phyloP scores from a whole-genome alignment of 768 basidiomycete species.

The Pleurotus salmoneostramineus region DNA sequence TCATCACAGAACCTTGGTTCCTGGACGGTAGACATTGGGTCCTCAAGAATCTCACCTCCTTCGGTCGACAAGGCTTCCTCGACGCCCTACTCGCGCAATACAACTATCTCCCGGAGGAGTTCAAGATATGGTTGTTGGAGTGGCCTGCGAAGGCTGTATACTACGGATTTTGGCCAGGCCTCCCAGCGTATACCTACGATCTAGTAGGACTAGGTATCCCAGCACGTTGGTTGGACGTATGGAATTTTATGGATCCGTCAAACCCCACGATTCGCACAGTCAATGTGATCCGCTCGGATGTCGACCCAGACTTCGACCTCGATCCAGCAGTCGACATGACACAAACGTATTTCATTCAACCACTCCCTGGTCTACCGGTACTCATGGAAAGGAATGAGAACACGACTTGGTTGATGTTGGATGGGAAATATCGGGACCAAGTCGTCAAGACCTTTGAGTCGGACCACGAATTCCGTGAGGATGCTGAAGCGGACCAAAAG shows the following conservation, averaged over 20 bases:
- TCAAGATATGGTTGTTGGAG: conserved; percentile 20
- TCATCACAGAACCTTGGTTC: not conserved
- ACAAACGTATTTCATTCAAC: not conserved
- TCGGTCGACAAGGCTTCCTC: conserved; percentile 8
- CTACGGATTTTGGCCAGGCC: conserved; percentile 16
- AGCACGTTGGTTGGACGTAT: not conserved
- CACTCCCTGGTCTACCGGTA: not conserved
- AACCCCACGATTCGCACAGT: not conserved
- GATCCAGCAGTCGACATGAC: too few relatives aligned
- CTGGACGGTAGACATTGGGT: not conserved
- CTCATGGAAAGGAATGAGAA: not conserved
- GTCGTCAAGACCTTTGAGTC: not conserved
- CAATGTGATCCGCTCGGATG: not conserved
- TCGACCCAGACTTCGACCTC: not conserved
- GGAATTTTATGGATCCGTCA: not conserved
- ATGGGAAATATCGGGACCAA: not conserved
- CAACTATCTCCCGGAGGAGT: conserved; percentile 15
- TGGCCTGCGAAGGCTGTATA: conserved; percentile 18
- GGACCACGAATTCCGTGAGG: too few relatives aligned
- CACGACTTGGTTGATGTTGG: not conserved
- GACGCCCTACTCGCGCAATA: conserved; percentile 10
- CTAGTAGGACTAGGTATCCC: not conserved
- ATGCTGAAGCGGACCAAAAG: too few relatives aligned
- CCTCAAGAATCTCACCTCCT: not conserved
- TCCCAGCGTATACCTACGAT: conserved; percentile 1